Evolutionary conservation across 2,329 filamentous ascomycete species (phyloP).

Genomic region (Mycocentrospora acerina): DNA sequence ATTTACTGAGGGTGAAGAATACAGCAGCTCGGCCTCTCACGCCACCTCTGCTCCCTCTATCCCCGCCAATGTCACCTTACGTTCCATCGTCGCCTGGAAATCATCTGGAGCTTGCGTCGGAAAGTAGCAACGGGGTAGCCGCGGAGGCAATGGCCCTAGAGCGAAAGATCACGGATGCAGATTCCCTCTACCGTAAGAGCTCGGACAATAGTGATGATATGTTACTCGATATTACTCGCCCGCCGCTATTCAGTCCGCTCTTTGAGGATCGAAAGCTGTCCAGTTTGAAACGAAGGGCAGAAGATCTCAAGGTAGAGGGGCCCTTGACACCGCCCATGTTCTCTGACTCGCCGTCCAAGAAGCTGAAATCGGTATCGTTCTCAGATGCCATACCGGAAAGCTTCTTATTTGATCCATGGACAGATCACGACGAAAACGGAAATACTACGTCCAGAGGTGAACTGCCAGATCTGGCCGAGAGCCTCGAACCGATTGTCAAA

Average conservation of each 20-base stretch:
- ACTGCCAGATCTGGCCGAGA: slow-evolving; percentile 36
- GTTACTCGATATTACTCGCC: slow-evolving; percentile 29
- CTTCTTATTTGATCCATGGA: slow-evolving; percentile 33
- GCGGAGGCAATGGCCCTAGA: slow-evolving; percentile 40
- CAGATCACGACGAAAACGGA: slow-evolving; percentile 16
- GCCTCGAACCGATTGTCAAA: slow-evolving; percentile 40
- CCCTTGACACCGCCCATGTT: slow-evolving; percentile 48
- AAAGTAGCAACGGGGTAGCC: slow-evolving; percentile 35
- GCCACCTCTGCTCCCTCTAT: slow-evolving; percentile 51
- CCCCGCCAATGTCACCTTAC: slow-evolving; percentile 43
- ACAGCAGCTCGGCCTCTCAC: slow-evolving; percentile 38
- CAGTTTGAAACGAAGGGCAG: slow-evolving; percentile 32
- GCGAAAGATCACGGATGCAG: slow-evolving; percentile 31
- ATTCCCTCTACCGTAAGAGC: slow-evolving; percentile 35
- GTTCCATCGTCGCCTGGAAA: slow-evolving; percentile 44
- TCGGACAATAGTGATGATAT: slow-evolving; percentile 38
- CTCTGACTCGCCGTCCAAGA: slow-evolving; percentile 41
- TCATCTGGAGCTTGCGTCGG: slow-evolving; percentile 40
- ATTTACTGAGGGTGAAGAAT: slow-evolving; percentile 32
- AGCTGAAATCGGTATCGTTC: slow-evolving; percentile 45
- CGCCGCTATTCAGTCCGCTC: slow-evolving; percentile 21
- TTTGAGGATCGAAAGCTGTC: slow-evolving; percentile 17
- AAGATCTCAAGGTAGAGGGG: slow-evolving; percentile 48
- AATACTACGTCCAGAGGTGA: slow-evolving; percentile 24
- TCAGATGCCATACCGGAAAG: slow-evolving; percentile 38